These are phyloP conservation scores for Pythium grandisporangium DNA, from an alignment of 352 stramenopile genomes.

Conservation along the genomic window DNA sequence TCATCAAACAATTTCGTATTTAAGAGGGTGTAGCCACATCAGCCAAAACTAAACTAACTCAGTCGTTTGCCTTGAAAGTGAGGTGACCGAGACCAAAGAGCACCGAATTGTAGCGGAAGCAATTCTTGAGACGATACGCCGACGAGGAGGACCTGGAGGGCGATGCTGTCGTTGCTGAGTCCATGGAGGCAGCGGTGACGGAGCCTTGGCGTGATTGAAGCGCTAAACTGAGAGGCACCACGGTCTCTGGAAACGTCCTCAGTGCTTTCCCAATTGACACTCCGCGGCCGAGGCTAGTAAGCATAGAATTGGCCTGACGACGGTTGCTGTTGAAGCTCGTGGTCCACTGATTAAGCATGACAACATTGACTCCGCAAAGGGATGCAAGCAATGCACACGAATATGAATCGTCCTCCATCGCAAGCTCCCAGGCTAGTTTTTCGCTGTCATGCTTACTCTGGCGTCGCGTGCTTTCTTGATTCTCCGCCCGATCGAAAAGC, in stretches of 20 bases:
- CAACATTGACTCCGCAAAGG: slow-evolving; percentile 58
- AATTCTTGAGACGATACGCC: slow-evolving; percentile 43
- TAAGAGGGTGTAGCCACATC: too few relatives aligned
- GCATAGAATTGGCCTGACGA: slow-evolving; percentile 34
- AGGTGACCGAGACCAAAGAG: slow-evolving; percentile 61
- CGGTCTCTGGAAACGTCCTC: slow-evolving; percentile 38
- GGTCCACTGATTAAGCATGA: slow-evolving; percentile 77
- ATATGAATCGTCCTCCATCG: slow-evolving; percentile 56
- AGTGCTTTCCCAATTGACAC: slow-evolving; percentile 53
- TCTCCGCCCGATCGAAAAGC: slow-evolving; percentile 77
- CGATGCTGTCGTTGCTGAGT: not conserved
- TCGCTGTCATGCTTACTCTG: slow-evolving; percentile 85
- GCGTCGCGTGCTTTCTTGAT: slow-evolving; percentile 47
- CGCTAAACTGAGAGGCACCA: slow-evolving; percentile 1
- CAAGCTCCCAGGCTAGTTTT: slow-evolving; percentile 46
- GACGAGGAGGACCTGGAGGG: not conserved
- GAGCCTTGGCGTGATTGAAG: not conserved
- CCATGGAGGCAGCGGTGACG: not conserved
- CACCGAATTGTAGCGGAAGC: slow-evolving; percentile 57
- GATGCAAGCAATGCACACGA: slow-evolving; percentile 63
- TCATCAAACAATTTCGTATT: too few relatives aligned
- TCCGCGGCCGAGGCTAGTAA: slow-evolving; percentile 36
- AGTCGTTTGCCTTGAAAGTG: slow-evolving; percentile 31
- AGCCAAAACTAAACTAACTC: slow-evolving; percentile 2
- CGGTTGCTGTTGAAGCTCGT: slow-evolving; percentile 75